Evolutionary conservation across 768 basidiomycete genomes (phyloP).

Genomic region (Xerocomus potaroensis): DNA sequence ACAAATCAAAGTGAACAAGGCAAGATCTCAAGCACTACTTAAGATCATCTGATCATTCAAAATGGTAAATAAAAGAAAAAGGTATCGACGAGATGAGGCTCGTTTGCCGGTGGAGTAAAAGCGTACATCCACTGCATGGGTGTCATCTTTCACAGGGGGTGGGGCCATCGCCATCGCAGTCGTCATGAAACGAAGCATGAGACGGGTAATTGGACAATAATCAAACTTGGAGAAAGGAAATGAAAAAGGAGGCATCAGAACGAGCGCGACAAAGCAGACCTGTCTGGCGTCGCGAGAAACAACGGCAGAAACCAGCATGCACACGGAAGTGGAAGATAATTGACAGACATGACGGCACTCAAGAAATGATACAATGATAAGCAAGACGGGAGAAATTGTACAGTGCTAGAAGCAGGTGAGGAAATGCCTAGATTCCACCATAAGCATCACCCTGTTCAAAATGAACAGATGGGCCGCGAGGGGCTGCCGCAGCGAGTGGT

Average conservation of each 20-base stretch:
- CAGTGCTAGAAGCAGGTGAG: conserved; percentile 9
- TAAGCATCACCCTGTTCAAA: conserved; percentile 70
- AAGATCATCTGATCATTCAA: too few relatives aligned
- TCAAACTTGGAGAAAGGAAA: conserved; percentile 1
- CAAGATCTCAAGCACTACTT: too few relatives aligned
- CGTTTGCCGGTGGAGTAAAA: conserved; percentile 30
- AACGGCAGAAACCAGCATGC: conserved; percentile 24
- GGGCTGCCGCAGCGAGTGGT: conserved; percentile 3
- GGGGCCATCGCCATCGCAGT: conserved; percentile 2
- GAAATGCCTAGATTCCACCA: conserved; percentile 50
- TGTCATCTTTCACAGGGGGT: conserved; percentile 16
- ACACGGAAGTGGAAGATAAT: conserved; percentile 3
- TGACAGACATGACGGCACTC: neutral
- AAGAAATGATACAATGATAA: conserved; percentile 26
- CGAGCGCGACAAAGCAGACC: conserved; percentile 22
- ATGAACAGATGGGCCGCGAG: conserved; percentile 39
- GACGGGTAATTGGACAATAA: conserved; percentile 12
- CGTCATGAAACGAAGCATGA: neutral
- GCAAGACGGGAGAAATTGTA: conserved; percentile 16
- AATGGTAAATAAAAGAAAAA: neutral
- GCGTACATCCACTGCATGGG: conserved; percentile 14
- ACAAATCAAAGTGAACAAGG: too few relatives aligned
- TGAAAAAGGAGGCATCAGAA: neutral
- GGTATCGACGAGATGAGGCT: conserved; percentile 37
- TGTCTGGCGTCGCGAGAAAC: conserved; percentile 23